phyloP scores from a whole-genome alignment of 2,329 filamentous ascomycete species.

The Aspergillus amoenus region DNA sequence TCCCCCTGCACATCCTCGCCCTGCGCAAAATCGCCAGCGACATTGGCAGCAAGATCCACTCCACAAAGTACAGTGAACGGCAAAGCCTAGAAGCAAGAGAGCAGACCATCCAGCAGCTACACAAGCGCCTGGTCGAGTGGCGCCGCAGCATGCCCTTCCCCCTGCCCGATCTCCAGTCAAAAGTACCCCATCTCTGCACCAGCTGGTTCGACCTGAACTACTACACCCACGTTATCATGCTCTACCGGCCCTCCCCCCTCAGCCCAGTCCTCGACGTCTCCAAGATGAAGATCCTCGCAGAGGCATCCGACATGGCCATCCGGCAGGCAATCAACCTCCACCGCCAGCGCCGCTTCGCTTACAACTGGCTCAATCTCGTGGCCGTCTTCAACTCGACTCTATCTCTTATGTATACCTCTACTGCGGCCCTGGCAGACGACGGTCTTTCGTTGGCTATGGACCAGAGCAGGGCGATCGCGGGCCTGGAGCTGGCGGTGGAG shows the following conservation, averaged over 20 bases:
- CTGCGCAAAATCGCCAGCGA: conserved; percentile 45
- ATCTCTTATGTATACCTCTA: conserved; percentile 47
- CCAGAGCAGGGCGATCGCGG: too few species aligned
- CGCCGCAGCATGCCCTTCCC: conserved; percentile 48
- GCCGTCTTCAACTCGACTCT: conserved; percentile 45
- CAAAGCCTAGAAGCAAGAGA: conserved; percentile 20
- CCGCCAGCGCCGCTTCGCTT: conserved; percentile 42
- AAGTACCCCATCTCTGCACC: conserved; percentile 46
- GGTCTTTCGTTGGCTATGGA: too few species aligned
- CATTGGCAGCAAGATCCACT: conserved; percentile 43
- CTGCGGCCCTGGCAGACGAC: conserved; percentile 18
- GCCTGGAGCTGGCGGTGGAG: too few species aligned
- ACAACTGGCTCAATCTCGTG: conserved; percentile 46
- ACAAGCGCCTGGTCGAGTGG: conserved; percentile 47
- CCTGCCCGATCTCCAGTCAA: conserved; percentile 37
- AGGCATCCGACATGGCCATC: conserved; percentile 46
- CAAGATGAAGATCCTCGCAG: conserved; percentile 39
- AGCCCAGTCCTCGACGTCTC: conserved; percentile 32
- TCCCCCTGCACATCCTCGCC: conserved; percentile 45
- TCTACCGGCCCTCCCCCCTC: conserved; percentile 48
- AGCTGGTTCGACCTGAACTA: conserved; percentile 52
- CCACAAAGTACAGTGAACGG: conserved; percentile 17
- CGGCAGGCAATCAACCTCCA: conserved; percentile 42
- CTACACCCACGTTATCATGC: conserved; percentile 47
- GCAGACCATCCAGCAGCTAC: conserved; percentile 34